Evolutionary conservation across 2,329 filamentous ascomycete species (phyloP).

Genomic region (Penicillium sp.): DNA sequence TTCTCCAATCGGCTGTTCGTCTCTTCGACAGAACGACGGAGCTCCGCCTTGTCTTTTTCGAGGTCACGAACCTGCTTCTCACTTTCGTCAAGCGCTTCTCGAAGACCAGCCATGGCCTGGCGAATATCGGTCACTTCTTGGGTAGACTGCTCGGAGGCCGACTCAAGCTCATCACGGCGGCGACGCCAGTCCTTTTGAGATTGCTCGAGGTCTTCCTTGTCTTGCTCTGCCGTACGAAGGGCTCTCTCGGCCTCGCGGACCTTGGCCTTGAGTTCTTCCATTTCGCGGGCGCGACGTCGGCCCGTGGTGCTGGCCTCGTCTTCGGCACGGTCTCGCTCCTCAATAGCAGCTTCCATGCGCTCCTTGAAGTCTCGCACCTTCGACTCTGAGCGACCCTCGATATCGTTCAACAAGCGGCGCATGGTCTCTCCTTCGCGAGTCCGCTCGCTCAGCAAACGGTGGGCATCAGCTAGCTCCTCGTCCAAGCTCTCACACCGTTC

Average conservation of each 20-base stretch:
- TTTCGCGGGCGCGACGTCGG: conserved; percentile 75
- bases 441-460: conserved; percentile 81
- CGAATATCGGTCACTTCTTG: conserved; percentile 77
- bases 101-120: conserved; percentile 73
- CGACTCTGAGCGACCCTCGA: conserved; percentile 77
- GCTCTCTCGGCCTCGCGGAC: conserved; percentile 80
- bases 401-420: conserved; percentile 82
- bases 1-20: conserved; percentile 76
- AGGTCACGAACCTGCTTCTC: conserved; percentile 82
- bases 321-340: conserved; percentile 89
- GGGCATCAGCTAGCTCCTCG: conserved; percentile 87
- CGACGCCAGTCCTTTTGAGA: conserved; percentile 74
- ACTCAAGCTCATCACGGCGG: conserved; percentile 75
- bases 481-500: conserved; percentile 82
- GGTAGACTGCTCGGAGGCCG: conserved; percentile 65
- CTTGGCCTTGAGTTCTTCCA: conserved; percentile 80
- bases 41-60: conserved; percentile 77
- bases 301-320: conserved; percentile 82
- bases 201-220: conserved; percentile 75
- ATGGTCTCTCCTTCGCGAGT: conserved; percentile 94
- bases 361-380: conserved; percentile 87
- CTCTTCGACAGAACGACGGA: conserved; percentile 77
- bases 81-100: conserved; percentile 79
- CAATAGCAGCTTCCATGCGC: conserved; percentile 84
- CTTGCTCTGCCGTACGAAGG: conserved; percentile 68